Evolutionary conservation across 352 stramenopile species (phyloP), one percentile per base, ranked within the genome.

Genomic region (Phytophthora cryptogea): DNA sequence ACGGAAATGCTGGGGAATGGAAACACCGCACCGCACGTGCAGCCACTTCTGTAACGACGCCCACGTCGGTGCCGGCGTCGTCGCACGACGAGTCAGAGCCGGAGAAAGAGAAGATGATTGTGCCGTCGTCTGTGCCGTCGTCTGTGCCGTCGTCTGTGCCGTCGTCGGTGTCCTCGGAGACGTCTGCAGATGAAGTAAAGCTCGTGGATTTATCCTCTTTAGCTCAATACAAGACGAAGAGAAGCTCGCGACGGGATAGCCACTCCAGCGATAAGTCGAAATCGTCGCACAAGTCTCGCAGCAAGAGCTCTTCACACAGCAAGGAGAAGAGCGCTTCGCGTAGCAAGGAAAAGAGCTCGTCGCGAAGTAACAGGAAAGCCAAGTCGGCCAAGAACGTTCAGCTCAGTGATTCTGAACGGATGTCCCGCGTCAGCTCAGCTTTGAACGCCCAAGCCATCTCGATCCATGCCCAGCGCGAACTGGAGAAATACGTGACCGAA

Each of bases 391-490:
- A 75, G 17, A 77, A 70, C 13, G 31, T 71, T 14, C 59, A 85
- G 8, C 53, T 75, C 47, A 80, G 60, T 39, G 71, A 74, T 13
- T 79, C 74, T 6, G 74, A 86, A 50, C 74, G 76, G 2, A 74
- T 87, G 48, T 88, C 78, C 4, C 78, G 74, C 13, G 57, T 90
- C 3, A 90, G 70, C 39, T 77, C 68, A 11, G 80, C 85, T 46
- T 50, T 92, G 35, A 84, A 79, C 39, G 80, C 76, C 13, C 82
- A 89, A 52, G 66, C 70, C 0, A 81, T 90, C 49, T 85, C 83
- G 20, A 72, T 90, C n/a, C 50, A 83, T n/a, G 83, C 80, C 10
- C 80, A 89, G 62, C 82, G 81, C 26, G 83, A 88, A 45, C 56
- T 92, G 47, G 83, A 89, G 54, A 77, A 71, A 50, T 78, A 76